A percentile compares a stretch with the other conserved stretches of the same genome.
Evolutionary conservation across 257 asterid genomes (phyloP).

Genomic region (Cordia subcordata): DNA sequence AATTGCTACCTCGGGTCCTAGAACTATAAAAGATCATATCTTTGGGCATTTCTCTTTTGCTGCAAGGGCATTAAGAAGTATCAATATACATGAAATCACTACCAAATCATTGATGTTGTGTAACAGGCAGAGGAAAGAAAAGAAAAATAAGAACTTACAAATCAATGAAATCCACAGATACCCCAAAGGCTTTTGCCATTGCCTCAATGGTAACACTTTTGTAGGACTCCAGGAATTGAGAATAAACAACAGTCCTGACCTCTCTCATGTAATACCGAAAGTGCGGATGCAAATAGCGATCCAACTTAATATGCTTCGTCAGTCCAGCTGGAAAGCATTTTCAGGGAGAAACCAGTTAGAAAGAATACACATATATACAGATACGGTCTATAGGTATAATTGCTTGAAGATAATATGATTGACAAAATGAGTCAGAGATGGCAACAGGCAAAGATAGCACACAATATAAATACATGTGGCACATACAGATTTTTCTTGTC

Average conservation of each 20-base stretch:
- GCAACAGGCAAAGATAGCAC: too few species aligned
- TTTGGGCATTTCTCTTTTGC: not conserved
- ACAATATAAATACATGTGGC: too few species aligned
- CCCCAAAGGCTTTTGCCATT: conserved; percentile 82
- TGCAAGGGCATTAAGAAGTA: not conserved
- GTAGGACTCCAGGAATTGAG: conserved; percentile 85
- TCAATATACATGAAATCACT: not conserved
- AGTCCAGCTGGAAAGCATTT: conserved; percentile 58
- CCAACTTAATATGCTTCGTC: conserved; percentile 65
- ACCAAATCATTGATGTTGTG: not conserved
- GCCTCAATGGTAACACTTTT: conserved; percentile 80
- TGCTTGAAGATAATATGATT: too few species aligned
- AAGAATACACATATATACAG: not conserved
- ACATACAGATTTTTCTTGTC: too few species aligned
- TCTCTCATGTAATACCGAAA: conserved; percentile 81
- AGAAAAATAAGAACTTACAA: conserved; percentile 32
- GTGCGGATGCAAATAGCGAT: conserved; percentile 67
- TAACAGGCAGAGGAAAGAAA: not conserved
- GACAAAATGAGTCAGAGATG: too few species aligned
- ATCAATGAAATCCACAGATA: conserved; percentile 68
- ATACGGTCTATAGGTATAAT: not conserved
- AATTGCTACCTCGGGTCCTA: too few species aligned
- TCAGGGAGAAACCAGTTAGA: not conserved
- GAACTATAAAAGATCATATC: too few species aligned
- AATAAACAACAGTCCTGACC: conserved; percentile 66